phyloP scores from a whole-genome alignment of 2,329 filamentous ascomycete genomes.

The Trichoderma sp. region DNA sequence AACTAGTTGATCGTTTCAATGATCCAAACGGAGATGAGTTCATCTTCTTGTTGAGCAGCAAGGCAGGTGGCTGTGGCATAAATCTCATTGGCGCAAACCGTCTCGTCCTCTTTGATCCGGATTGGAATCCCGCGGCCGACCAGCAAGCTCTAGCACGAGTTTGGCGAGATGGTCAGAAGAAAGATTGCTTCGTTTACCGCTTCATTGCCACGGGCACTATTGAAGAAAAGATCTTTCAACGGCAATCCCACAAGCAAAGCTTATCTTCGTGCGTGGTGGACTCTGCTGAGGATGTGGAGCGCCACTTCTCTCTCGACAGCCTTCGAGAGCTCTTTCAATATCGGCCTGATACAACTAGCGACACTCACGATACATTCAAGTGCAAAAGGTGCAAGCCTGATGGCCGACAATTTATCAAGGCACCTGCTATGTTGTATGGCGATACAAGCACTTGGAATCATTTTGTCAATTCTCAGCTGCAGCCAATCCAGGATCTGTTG shows the following conservation, averaged over 20 bases:
- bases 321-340: slow-evolving; percentile 94
- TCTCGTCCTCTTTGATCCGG: slow-evolving; percentile 92
- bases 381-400: slow-evolving; percentile 92
- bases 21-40: slow-evolving; percentile 88
- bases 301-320: slow-evolving; percentile 91
- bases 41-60: slow-evolving; percentile 93
- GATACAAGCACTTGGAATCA: slow-evolving; percentile 99
- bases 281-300: slow-evolving; percentile 92
- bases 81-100: slow-evolving; percentile 95
- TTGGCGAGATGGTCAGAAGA: slow-evolving; percentile 98
- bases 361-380: slow-evolving; percentile 98
- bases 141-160: slow-evolving; percentile 96
- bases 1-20: slow-evolving; percentile 97
- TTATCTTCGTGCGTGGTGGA: slow-evolving; percentile 96
- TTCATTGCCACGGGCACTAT: slow-evolving; percentile 98
- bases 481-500: slow-evolving; percentile 85
- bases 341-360: slow-evolving; percentile 77
- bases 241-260: slow-evolving; percentile 97
- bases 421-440: slow-evolving; percentile 92
- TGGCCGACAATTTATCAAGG: slow-evolving; percentile 84
- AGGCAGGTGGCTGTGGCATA: slow-evolving; percentile 93
- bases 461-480: slow-evolving; percentile 79
- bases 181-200: slow-evolving; percentile 99
- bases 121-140: slow-evolving; percentile 97
- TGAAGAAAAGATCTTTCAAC: slow-evolving; percentile 98